Evolutionary conservation across 768 basidiomycete species (phyloP), one percentile per base, ranked within the genome.

Genomic region (Clitopilus passeckerianus): DNA sequence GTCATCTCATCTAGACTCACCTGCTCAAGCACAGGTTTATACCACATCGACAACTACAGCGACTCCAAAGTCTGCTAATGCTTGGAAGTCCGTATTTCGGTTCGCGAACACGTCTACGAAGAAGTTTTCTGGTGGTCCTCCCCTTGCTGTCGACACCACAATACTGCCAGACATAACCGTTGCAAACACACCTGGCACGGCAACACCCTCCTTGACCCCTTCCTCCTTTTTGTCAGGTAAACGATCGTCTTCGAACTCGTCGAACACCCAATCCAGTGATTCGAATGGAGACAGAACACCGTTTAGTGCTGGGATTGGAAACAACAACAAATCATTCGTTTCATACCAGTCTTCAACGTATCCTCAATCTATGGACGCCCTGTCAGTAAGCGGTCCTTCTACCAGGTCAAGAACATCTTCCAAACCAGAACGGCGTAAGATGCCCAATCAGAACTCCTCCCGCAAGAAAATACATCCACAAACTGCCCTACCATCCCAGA

Each of bases 11-110:
- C 44, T 62, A 44, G 64, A 65, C 35, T 56, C 61, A n/a, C 20
- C 61, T 22, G 10, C 46, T 2, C 46, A 18, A 10, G 15, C 46
- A 18, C 46, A 20, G 18, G 18, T 50, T 50, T 50, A 50, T 12
- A 55, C 7, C 59, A 46, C 66, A 63, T 10, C 65, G 62, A n/a
- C 64, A n/a, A 12, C 46, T 12, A 3, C 46, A 18, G 18, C 46
- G n/a, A 16, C 46, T 23, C 46, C 46, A 2, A 50, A 75, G 74
- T 71, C 71, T 44, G 65, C 75, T 62, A 68, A 70, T 53, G 68
- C 77, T 56, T 92, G 90, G 90, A 91, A 86, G 72, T 85, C 87
- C 20, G 80, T 91, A 61, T 86, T 92, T 75, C 85, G 89, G 61
- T 76, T 91, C 59, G 85, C 78, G 24, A 87, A 77, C 65, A 71